Percentiles rank a stretch among this genome's conserved stretches.
These are phyloP conservation scores for Aspergillus fumigatiaffinis DNA, from an alignment of 2,329 filamentous ascomycete genomes.

Conservation along the genomic window DNA sequence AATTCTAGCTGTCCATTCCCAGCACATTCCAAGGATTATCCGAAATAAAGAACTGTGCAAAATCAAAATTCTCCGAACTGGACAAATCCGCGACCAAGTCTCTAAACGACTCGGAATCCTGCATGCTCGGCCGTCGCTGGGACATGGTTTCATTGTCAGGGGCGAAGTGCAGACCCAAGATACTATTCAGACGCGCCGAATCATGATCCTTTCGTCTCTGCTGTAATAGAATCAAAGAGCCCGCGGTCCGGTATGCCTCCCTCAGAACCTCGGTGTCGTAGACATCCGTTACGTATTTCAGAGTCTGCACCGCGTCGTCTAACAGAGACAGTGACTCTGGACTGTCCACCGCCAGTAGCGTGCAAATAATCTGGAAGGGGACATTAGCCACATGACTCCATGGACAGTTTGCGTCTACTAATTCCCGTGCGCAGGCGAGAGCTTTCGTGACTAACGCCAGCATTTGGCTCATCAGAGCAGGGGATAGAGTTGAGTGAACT, in stretches of 20 bases:
- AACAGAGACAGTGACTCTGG: conserved; percentile 45
- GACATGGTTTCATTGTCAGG: too few species aligned
- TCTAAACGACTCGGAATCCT: too few species aligned
- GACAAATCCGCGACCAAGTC: too few species aligned
- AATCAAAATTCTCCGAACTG: too few species aligned
- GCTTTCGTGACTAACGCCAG: conserved; percentile 42
- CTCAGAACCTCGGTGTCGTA: conserved; percentile 46
- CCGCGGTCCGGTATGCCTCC: conserved; percentile 52
- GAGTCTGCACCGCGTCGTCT: conserved; percentile 46
- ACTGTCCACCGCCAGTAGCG: conserved; percentile 52
- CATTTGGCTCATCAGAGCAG: conserved; percentile 41
- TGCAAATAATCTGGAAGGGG: conserved; percentile 54
- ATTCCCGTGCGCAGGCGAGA: conserved; percentile 43
- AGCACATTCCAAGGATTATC: too few species aligned
- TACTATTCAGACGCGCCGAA: conserved; percentile 28
- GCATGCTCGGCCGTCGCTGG: too few species aligned
- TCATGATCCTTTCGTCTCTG: conserved; percentile 46
- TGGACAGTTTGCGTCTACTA: conserved; percentile 42
- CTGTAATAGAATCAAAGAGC: conserved; percentile 49
- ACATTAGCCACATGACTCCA: conserved; percentile 59
- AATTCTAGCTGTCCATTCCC: too few species aligned
- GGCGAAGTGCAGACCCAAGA: conserved; percentile 26
- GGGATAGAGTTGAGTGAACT: conserved; percentile 43
- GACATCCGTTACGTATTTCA: conserved; percentile 35
- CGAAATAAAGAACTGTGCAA: too few species aligned